Evolutionary conservation across 768 basidiomycete genomes (phyloP), one percentile per base, ranked within the genome.

Genomic region (Rhodotorula graminis): DNA sequence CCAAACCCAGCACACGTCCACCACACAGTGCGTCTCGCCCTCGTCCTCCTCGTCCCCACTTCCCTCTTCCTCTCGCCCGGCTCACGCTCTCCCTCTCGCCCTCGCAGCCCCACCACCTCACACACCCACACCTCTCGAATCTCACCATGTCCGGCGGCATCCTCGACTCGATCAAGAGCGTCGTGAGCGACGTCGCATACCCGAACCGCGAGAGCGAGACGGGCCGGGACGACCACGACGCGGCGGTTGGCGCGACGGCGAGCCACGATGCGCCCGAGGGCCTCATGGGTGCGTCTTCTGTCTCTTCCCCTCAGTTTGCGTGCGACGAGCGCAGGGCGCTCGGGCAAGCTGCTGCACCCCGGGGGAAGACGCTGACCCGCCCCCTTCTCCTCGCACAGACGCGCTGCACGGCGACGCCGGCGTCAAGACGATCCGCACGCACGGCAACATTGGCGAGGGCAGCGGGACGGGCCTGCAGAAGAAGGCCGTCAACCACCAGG

Each of bases 201-300:
- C 70, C 70, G 9, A 71, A 71, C 33, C 46, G 16, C 29, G 59
- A 61, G 14, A 33, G 46, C 19, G 27, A 61, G 18, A 15, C n/a
- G 11, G 63, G 69, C 27, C n/a, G 44, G 29, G 37, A 25, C 58
- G 64, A 71, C 46, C 58, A 62, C 58, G 70, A 65, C 27, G 70
- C 70, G 1, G 60, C 60, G 31, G 37, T 33, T 33, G 70, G 70
- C 3, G 52, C 60, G 9, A 14, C 31, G 62, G 16, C 37, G 55
- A 12, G 61, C 21, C 59, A 66, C 37, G 64, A 71, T 18, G 64
- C 59, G 15, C 50, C 70, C 2, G 11, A 31, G 19, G 46, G 52
- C 1, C 31, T 71, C 1, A 66, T 42, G 52, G 70, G 56, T 57
- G 56, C 56, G 56, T 37, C 14, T 18, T 33, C 37, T 42, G 14